Base-by-base conservation (phyloP, 768 basidiomycete genomes). In the Asterophora lycoperdoides region DNA sequence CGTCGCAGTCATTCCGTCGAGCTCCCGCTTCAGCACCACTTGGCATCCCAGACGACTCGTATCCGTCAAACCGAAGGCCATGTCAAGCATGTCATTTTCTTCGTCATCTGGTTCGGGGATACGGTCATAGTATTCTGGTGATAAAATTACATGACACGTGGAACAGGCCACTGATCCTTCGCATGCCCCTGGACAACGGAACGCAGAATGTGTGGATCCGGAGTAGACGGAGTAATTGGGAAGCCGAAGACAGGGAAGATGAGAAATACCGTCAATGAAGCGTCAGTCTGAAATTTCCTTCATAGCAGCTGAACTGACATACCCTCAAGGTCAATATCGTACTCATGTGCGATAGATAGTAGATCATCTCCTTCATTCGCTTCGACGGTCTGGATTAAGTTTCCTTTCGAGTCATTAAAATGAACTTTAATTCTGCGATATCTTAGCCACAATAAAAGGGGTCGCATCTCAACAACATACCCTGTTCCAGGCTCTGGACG, bases 31-130 rank as follows among this genome's bases (percentile, higher is more conserved):
- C 23, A 99, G 66, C 44, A 83, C 64, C 18, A 89, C 84, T 63
- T 89, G 87, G 60, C 87, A 89, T 0, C 88, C 88, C 15, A 90
- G 69, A 8, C 83, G 74, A 53, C 87, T 95, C 57, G 95, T 97
- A 60, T 97, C 95, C 0, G 93, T 94, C 44, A 98, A 74, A 0
- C 92, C 96, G 59, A 97, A 98, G 3, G 95, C 95, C 78, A 98
- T 90, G 66, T 97, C 95, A 33, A 99, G 79, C 92, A 94, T 93
- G 59, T 93, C 94, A 60, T 97, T 99, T 70, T 99, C 95, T 62
- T 99, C 95, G 56, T 98, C 95, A 47, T 89, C 89, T 4, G 95
- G 94, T 61, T 98, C 95, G 1, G 90, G 86, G 2, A 98, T 77
- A 40, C 78, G 64, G 65, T 97, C 90, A 64, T 93, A 97, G 52